Percentiles rank a stretch among this genome's conserved stretches.
phyloP scores from a whole-genome alignment of 2,329 filamentous ascomycete genomes.

The Arachnopeziza araneosa region DNA sequence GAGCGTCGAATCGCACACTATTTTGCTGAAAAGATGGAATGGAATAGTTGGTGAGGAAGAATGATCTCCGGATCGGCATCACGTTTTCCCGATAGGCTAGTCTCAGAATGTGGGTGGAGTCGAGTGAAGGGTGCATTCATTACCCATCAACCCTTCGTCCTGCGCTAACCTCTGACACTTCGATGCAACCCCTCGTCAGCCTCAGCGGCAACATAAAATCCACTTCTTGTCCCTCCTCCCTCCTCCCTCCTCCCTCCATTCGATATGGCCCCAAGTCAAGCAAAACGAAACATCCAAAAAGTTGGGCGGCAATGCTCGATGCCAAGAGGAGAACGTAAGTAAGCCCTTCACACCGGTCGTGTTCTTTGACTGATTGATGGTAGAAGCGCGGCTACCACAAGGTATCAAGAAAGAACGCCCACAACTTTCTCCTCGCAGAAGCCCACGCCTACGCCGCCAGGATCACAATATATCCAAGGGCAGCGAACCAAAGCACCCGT shows the following conservation, averaged over 20 bases:
- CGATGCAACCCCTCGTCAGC: too few relatives aligned
- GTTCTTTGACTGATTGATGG: neutral
- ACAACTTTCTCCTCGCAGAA: constrained; percentile 16
- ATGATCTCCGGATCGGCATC: constrained; percentile 1
- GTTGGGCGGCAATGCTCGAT: constrained; percentile 9
- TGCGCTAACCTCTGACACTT: too few relatives aligned
- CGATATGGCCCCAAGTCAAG: neutral
- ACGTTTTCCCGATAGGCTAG: too few relatives aligned
- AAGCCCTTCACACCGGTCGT: neutral
- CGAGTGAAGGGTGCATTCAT: too few relatives aligned
- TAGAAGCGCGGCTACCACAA: constrained; percentile 16
- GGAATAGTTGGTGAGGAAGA: constrained; percentile 10
- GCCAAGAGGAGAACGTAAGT: neutral
- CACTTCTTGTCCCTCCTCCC: too few relatives aligned
- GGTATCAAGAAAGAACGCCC: constrained; percentile 21
- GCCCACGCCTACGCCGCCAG: constrained; percentile 9
- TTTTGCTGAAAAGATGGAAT: constrained; percentile 10
- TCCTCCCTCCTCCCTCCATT: too few relatives aligned
- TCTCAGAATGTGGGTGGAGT: too few relatives aligned
- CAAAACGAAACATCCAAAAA: constrained; percentile 16
- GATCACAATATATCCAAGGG: neutral
- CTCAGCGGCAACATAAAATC: too few relatives aligned
- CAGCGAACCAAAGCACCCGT: constrained; percentile 6
- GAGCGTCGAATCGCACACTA: constrained; percentile 4
- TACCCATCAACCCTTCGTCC: too few relatives aligned